Base-by-base conservation (phyloP, 2,329 filamentous ascomycete genomes). In the Fusarium succisae region DNA sequence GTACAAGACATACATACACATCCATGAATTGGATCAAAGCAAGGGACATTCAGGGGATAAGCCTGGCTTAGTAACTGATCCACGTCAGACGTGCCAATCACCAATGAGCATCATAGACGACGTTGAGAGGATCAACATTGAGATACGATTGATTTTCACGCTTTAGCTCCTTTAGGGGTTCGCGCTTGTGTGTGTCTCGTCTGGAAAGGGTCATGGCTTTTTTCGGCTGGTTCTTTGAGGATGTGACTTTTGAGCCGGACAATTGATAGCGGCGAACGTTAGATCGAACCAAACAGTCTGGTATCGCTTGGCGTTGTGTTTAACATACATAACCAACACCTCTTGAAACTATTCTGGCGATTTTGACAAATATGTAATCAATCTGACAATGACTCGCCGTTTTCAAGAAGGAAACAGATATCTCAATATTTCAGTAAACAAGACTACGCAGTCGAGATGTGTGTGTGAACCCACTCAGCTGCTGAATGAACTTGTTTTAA, bases 141-240 rank as follows among this genome's bases (percentile, higher is more conserved):
- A 66, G 66, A 73, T 70, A 77, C 74, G 76, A 78, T 75, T 72
- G 76, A 78, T 74, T 70, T 69, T 45, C 76, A 72, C 54, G 63
- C 69, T 75, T 71, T 77, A 75, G 54, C 66, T 62, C 35, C 58
- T 73, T 66, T 73, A 59, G 48, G 66, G 61, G 50, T 58, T 67
- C 53, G 65, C 64, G 50, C 66, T 71, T 76, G 63, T 67, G 62
- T 65, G 60, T 47, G 48, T 56, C 63, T 70, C 66, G 66, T 70
- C 66, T 77, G 61, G 59, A 65, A 58, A 70, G 51, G 58, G 68
- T 55, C 68, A 69, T 60, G 68, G 59, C 56, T 72, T 55, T 64
- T 51, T 39, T 66, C 41, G 63, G 59, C 32, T 74, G 64, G 72
- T 74, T 54, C 59, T 63, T 65, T 66, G 28, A 51, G 51, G 24